Base-by-base conservation (phyloP, 208 protist species). In the Acanthamoeba divionensis region DNA sequence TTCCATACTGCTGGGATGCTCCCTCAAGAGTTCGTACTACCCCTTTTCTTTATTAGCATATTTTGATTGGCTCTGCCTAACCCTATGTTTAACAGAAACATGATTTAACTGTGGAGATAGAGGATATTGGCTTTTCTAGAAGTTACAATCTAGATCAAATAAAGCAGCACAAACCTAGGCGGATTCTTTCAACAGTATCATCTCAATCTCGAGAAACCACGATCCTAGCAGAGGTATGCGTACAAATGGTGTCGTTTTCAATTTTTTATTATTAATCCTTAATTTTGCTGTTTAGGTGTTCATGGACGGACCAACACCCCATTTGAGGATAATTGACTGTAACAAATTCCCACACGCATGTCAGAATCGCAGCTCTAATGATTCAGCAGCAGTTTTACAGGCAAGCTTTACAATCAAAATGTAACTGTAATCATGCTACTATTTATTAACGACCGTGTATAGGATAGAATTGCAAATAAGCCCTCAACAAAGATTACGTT, bases 111-210 rank as follows among this genome's bases (percentile, higher is more conserved):
- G 71, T 80, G 71, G 71, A 80, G 71, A 45, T 80, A 10, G 47
- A 24, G 8, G 36, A 26, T 15, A 80, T 52, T 13, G 57, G 47
- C 24, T 80, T 60, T 80, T 45, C 57, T 41, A 38, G 41, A 8
- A 80, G 71, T 52, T 80, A 80, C n/a, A 80, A 80, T 52, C 29
- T 80, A 52, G 71, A 80, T 38, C 71, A 80, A 38, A 80, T 80
- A 45, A 80, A 80, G n/a, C 45, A 62, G 44, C 71, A 80, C 47
- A 80, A 80, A 36, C 10, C 41, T 0, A 45, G 71, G 7, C 41
- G 71, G 0, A 52, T 45, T 63, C 55, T 21, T 45, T 80, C 47
- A 52, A 48, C 4, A 45, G 71, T 0, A 41, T 41, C 36, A 41
- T 41, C 36, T 41, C 71, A 80, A 18, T 3, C 45, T 24, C 71